These are phyloP conservation scores for Cephalotrichum gorgonifer DNA, from an alignment of 2,329 filamentous ascomycete species.

Conservation along the genomic window DNA sequence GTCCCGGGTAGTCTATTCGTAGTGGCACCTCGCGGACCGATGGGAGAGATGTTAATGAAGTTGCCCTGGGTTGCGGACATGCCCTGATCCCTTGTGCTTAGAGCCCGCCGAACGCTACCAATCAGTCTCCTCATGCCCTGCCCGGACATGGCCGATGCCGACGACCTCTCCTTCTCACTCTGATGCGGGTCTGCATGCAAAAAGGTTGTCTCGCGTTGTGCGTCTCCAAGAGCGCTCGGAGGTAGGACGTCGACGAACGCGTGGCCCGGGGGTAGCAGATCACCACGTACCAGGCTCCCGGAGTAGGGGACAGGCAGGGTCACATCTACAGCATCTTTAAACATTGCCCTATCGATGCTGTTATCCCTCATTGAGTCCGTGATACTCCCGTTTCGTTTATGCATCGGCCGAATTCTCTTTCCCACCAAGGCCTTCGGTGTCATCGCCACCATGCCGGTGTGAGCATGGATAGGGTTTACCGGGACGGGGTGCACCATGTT, in stretches of 20 bases:
- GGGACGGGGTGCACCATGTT: slow-evolving; percentile 45
- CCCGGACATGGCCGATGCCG: slow-evolving; percentile 51
- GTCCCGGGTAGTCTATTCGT: slow-evolving; percentile 50
- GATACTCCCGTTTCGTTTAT: slow-evolving; percentile 81
- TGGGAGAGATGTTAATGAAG: slow-evolving; percentile 35
- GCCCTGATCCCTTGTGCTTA: slow-evolving; percentile 51
- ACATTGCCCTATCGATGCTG: slow-evolving; percentile 37
- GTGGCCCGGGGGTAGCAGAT: slow-evolving; percentile 71
- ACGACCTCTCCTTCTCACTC: slow-evolving; percentile 31
- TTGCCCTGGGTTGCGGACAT: slow-evolving; percentile 33
- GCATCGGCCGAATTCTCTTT: slow-evolving; percentile 49
- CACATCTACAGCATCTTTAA: slow-evolving; percentile 28
- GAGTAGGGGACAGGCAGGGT: slow-evolving; percentile 57
- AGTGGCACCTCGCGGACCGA: slow-evolving; percentile 41
- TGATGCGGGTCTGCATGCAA: slow-evolving; percentile 30
- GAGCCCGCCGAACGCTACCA: slow-evolving; percentile 71
- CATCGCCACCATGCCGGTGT: slow-evolving; percentile 40
- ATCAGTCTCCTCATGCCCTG: slow-evolving; percentile 80
- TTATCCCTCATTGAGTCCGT: slow-evolving; percentile 73
- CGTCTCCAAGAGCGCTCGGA: slow-evolving; percentile 31
- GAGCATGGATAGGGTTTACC: slow-evolving; percentile 35
- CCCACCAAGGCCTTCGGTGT: slow-evolving; percentile 48
- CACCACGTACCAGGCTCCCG: slow-evolving; percentile 79
- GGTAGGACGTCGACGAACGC: slow-evolving; percentile 64
- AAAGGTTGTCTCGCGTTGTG: slow-evolving; percentile 43